Percentiles rank a stretch among this genome's conserved stretches.
phyloP scores from a whole-genome alignment of 176 grass and related monocot genomes.

The Raddia distichophylla region DNA sequence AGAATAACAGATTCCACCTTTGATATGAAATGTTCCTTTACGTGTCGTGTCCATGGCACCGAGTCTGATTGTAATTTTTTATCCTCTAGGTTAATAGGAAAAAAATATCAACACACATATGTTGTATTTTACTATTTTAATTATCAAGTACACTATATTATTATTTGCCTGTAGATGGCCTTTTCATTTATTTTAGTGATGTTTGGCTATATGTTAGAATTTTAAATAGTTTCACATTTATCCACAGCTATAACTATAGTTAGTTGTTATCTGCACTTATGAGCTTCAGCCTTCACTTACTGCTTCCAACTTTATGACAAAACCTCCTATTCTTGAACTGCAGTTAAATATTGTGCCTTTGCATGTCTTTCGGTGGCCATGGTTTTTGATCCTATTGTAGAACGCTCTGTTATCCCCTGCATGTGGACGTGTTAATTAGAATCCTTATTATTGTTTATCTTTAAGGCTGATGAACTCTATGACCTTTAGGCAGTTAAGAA shows the following conservation, averaged over 20 bases:
- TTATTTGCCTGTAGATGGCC: background rate
- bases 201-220: slow-evolving; percentile 14
- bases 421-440: slow-evolving; percentile 7
- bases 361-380: background rate
- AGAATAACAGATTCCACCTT: background rate
- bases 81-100: slow-evolving; percentile 1
- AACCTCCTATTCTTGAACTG: background rate
- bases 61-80: slow-evolving; percentile 1
- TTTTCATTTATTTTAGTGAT: slow-evolving; percentile 29
- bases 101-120: background rate
- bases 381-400: slow-evolving; percentile 1
- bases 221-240: background rate
- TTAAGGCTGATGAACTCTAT: background rate
- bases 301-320: slow-evolving; percentile 15
- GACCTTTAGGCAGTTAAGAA: slow-evolving; percentile 1
- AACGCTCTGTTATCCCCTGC: background rate
- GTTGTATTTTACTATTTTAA: background rate
- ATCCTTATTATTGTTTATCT: slow-evolving; percentile 15
- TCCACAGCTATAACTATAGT: background rate
- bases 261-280: background rate
- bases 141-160: background rate
- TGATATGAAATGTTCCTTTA: slow-evolving; percentile 1
- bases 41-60: background rate
- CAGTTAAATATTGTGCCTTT: slow-evolving; percentile 12
- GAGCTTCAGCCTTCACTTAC: slow-evolving; percentile 12